Base-by-base conservation (phyloP, 1,284 basidiomycete genomes). In the Naganishia cerealis region DNA sequence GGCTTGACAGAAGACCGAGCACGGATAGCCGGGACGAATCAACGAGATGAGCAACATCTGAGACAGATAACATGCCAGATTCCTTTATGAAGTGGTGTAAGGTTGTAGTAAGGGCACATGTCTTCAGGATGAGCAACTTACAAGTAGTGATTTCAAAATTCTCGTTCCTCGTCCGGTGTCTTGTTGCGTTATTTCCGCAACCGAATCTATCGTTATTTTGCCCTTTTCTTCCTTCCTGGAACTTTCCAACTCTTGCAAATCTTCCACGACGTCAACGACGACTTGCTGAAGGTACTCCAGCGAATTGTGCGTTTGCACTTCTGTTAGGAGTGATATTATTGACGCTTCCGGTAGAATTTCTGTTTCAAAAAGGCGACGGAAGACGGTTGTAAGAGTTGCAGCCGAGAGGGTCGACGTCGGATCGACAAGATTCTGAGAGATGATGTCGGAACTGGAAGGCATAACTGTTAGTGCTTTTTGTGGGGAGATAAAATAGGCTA, bases 11-110 rank as follows among this genome's bases (percentile, higher is more conserved):
- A 29, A 54, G 26, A 33, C 52, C 43, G 18, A 63, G 38, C 10
- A 15, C 26, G 18, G 43, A 15, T 16, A 48, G 36, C 1, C 42
- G 21, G n/a, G 53, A 46, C 5, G 70, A 53, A 67, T 65, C 66
- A 66, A 69, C 54, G 13, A 69, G 33, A 21, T 65, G 63, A 2
- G 67, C 26, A n/a, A 57, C 67, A 29, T 59, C 56, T n/a, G 46
- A 24, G 24, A 62, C 29, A 39, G 40, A 18, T 2, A 69, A n/a
- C 21, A 56, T 46, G 50, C 54, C 62, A 36, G 63, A 53, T 36
- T 52, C 70, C 67, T 68, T 38, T 39, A 33, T 10, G 3, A 10
- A 18, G n/a, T n/a, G 21, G 12, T 10, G 46, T 40, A 59, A 13
- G 38, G 21, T 56, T 26, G 29, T 9, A 65, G 36, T 39, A 29